Percentiles rank a stretch among this genome's conserved stretches.
These are phyloP conservation scores for Pachyrhizus erosus DNA, from an alignment of 306 rosid genomes.

Conservation along the genomic window DNA sequence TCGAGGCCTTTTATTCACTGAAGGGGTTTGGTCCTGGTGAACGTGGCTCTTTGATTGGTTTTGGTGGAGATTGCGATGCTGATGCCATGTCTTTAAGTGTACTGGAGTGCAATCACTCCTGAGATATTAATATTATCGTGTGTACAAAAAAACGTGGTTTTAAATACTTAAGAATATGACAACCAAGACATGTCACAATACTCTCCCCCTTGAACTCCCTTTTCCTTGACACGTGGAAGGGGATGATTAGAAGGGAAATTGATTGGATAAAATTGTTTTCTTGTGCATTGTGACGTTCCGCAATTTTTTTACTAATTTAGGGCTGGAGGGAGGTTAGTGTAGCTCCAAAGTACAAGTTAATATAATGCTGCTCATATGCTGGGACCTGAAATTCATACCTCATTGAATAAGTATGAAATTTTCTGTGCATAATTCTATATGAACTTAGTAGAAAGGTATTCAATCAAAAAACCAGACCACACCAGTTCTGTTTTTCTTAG, in stretches of 20 bases:
- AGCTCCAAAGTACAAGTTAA: conserved; percentile 1
- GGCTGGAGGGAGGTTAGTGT: neutral
- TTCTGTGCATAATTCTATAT: neutral
- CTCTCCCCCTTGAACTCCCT: neutral
- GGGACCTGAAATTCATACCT: conserved; percentile 25
- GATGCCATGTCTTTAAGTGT: conserved; percentile 22
- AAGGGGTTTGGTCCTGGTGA: conserved; percentile 5
- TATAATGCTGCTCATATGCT: neutral
- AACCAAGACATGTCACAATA: neutral
- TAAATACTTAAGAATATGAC: neutral
- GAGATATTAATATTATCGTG: neutral
- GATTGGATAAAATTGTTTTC: neutral
- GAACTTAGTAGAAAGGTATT: neutral
- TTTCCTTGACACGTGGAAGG: neutral
- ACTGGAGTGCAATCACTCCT: neutral
- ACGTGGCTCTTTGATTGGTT: conserved; percentile 27
- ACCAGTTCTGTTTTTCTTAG: neutral
- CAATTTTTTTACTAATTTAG: neutral
- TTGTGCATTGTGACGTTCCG: neutral
- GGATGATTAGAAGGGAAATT: neutral
- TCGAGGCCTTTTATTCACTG: neutral
- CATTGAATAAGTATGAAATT: neutral
- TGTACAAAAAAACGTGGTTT: neutral
- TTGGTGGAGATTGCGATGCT: neutral
- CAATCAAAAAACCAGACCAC: conserved; percentile 20